Percentiles rank a stretch among this genome's conserved stretches.
Evolutionary conservation across 768 basidiomycete species (phyloP).

Genomic region (Pulveroboletus frians): DNA sequence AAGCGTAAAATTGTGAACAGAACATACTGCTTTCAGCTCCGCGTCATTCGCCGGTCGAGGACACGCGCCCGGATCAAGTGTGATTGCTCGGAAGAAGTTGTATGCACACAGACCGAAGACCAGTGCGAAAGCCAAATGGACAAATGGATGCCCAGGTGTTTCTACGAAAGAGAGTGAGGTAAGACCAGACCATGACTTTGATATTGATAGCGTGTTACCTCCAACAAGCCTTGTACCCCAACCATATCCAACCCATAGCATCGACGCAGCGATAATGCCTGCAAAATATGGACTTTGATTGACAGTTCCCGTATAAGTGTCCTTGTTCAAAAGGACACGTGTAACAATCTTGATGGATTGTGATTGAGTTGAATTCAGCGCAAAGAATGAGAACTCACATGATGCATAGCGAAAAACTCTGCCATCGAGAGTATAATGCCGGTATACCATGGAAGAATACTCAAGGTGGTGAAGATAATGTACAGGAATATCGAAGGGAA

Average conservation of each 20-base stretch:
- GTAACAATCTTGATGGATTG: slow-evolving; percentile 60
- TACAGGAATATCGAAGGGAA: slow-evolving; percentile 77
- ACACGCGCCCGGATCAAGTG: slow-evolving; percentile 84
- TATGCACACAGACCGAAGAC: slow-evolving; percentile 68
- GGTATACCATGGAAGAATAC: slow-evolving; percentile 85
- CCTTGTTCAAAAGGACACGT: slow-evolving; percentile 77
- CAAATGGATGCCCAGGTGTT: slow-evolving; percentile 67
- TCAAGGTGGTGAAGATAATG: slow-evolving; percentile 78
- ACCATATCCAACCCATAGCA: slow-evolving; percentile 81
- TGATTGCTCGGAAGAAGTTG: slow-evolving; percentile 89
- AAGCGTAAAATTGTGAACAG: not conserved
- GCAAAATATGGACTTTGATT: slow-evolving; percentile 89
- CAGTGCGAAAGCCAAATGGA: slow-evolving; percentile 74
- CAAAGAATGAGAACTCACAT: slow-evolving; percentile 49
- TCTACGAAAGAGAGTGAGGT: slow-evolving; percentile 38
- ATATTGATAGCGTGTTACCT: slow-evolving; percentile 40
- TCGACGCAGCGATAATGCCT: slow-evolving; percentile 79
- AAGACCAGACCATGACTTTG: not conserved
- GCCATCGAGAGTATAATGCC: slow-evolving; percentile 78
- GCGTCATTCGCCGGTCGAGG: slow-evolving; percentile 76
- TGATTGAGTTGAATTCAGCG: slow-evolving; percentile 4
- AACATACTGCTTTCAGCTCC: slow-evolving; percentile 78
- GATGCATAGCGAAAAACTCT: slow-evolving; percentile 91
- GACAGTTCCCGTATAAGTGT: slow-evolving; percentile 77
- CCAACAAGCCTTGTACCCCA: slow-evolving; percentile 77